Evolutionary conservation across 2,329 filamentous ascomycete genomes (phyloP), one percentile per base, ranked within the genome.

Genomic region (Xylariales sp.): DNA sequence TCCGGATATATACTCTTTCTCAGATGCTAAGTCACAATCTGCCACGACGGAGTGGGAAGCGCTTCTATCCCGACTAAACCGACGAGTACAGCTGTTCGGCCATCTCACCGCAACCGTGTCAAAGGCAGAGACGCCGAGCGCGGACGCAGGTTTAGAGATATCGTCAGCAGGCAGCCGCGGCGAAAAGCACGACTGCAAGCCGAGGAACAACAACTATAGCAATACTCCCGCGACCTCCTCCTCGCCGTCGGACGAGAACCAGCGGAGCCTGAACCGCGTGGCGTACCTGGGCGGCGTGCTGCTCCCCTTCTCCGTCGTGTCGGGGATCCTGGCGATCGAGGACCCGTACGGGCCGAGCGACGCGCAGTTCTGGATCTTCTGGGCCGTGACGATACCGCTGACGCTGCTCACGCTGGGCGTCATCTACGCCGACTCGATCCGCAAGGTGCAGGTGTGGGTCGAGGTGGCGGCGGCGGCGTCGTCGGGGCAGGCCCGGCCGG

Each of bases 271-370:
- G 7, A 80, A 84, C 73, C 81, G 84, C 5, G 81, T 86, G 14
- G 78, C 82, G 1, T 86, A 86, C 73, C 78, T 86, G 10, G 84
- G 84, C 55, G 84, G 83, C 0, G 73, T 86, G 0, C 75, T 86
- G 5, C 78, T 86, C 0, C 84, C 84, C 1, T 73, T 86, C 18
- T 83, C 82, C 3, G 78, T 86, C 14, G 81, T 86, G 4, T 82
- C 83, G 0, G 79, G 82, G 12, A 78, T 86, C 8, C 76, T 86
- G 14, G 82, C 82, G 14, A 86, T 86, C 76, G 79, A 81, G 34
- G 82, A 81, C 7, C 74, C 79, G 0, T 86, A 81, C 69, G 80
- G 80, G 0, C 83, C 84, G 0, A 78, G 76, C n/a, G 78, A 78
- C 0, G 39, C 69, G 16, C 74, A 75, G 18, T 86, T 86, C 74